Base-by-base conservation (phyloP, 75 land plant species). In the Sequoiadendron giganteum region DNA sequence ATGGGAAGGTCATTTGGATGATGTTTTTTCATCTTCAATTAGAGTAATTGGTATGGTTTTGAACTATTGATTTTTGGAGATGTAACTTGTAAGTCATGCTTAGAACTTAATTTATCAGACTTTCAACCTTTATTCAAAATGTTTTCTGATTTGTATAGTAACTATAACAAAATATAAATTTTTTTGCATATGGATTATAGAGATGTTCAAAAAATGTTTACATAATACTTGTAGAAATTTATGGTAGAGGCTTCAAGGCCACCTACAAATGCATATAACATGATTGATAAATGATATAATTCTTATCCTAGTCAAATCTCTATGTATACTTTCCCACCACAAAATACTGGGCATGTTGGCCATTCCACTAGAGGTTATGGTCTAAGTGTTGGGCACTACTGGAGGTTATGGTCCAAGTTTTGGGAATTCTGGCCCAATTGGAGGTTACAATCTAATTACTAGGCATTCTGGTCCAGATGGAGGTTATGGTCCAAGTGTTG, bases 201-300 rank as follows among this genome's bases (percentile, higher is more conserved):
- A 25, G 7, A 7, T 21, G 18, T 80, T 80, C 83, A 43, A 48
- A 80, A 80, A 25, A 80, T 80, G 13, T 43, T 79, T 43, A 30
- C n/a, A 43, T 45, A 19, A 43, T 77, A 38, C 32, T 54, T 34
- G 32, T 70, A 85, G 68, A 54, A 54, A 4, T 85, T 54, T 21
- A 85, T 85, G 68, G 86, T 40, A n/a, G 86, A 52, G 42, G 86
- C 86, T 54, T 85, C 86, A 85, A 40, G 86, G 55, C 68, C 86
- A 54, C 56, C 61, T 54, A 21, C 56, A 38, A n/a, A 85, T 85
- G 40, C 38, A 43, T 49, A 52, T 55, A 85, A 85, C 36, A 38
- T 40, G 1, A 36, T 85, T 5, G 86, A 85, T 54, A 18, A 25
- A 52, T 42, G 68, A 10, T 56, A 85, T 38, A 56, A 85, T 85